Base-by-base conservation (phyloP, 2,329 filamentous ascomycete genomes). In the Nannizziopsis barbatae region DNA sequence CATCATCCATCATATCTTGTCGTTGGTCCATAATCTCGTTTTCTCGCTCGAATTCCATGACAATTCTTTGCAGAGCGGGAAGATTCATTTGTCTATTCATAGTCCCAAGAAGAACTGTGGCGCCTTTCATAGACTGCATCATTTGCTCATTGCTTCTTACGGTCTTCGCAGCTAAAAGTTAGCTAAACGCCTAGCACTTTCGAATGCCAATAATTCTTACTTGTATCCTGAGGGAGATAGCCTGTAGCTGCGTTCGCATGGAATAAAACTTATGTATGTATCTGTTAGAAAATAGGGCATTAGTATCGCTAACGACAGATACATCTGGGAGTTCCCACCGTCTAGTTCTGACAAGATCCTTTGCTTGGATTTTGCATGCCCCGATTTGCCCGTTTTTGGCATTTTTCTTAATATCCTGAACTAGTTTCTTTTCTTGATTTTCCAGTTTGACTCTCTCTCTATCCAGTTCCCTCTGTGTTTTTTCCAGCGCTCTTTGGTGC, bases 81-180 rank as follows among this genome's bases (percentile, higher is more conserved):
- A 98, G 79, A 63, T 98, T 96, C 89, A 96, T 96, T 55, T 86
- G 86, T 55, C 85, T 79, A 68, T 98, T 98, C 92, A 98, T 98
- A 71, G 85, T 93, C 47, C 89, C 88, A 6, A 98, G 74, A 2
- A 95, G 82, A 68, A 83, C 81, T 1, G 92, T 96, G 3, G 92
- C 92, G 31, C 92, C 92, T 69, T 95, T 98, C 92, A 98, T 96
- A 7, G 89, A 92, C 68, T 95, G 87, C 89, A 95, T 95, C 92
- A 98, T 98, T 69, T 96, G 90, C 67, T 98, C 92, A 67, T 98
- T 98, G 57, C 89, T 95, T 55, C 92, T 82, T 55, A 96, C 90
- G 43, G 92, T 98, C 86, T 45, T 9, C 35, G 27, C 11, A 32
- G 18, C 32, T 30, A 17, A 37, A 33, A 15, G 39, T 47, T 35